A percentile compares a stretch with the other conserved stretches of the same genome.
These are phyloP conservation scores for Candida sithepensis DNA, from an alignment of 805 yeast genomes.

Conservation along the genomic window DNA sequence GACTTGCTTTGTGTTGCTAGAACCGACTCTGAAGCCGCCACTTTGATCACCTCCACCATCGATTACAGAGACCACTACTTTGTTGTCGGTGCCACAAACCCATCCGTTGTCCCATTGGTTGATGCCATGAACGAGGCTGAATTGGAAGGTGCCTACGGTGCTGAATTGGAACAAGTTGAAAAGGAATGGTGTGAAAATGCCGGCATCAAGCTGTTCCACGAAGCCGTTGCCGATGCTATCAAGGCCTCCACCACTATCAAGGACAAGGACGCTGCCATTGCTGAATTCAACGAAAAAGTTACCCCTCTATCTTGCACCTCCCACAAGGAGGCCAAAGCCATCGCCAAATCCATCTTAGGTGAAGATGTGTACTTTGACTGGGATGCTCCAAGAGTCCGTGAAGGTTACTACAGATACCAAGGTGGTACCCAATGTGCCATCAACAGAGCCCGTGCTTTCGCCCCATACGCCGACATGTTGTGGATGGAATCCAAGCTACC, in stretches of 20 bases:
- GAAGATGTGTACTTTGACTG: slow-evolving; percentile 86
- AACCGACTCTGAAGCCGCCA: slow-evolving; percentile 97
- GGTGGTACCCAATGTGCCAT: slow-evolving; percentile 98
- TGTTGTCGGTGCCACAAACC: slow-evolving; percentile 87
- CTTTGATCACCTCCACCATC: slow-evolving; percentile 87
- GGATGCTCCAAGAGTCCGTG: slow-evolving; percentile 93
- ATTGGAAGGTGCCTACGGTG: slow-evolving; percentile 66
- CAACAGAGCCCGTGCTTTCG: slow-evolving; percentile 92
- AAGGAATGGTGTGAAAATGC: slow-evolving; percentile 79
- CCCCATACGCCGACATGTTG: slow-evolving; percentile 91
- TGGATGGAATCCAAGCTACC: slow-evolving; percentile 99
- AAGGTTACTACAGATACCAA: slow-evolving; percentile 92
- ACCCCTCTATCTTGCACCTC: slow-evolving; percentile 75
- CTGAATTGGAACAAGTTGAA: slow-evolving; percentile 68
- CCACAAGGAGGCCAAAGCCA: slow-evolving; percentile 69
- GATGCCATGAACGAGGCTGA: slow-evolving; percentile 83
- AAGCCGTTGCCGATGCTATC: slow-evolving; percentile 85
- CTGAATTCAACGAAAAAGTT: slow-evolving; percentile 62
- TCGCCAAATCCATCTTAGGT: slow-evolving; percentile 75
- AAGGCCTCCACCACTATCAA: slow-evolving; percentile 47
- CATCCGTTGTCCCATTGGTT: slow-evolving; percentile 68
- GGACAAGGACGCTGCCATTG: slow-evolving; percentile 60
- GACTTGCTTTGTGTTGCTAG: slow-evolving; percentile 88
- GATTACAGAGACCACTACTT: slow-evolving; percentile 94
- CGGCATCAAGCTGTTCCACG: slow-evolving; percentile 82